Conservation (phyloP, 2,329 filamentous ascomycete species). For the Coleophoma cylindrospora region DNA sequence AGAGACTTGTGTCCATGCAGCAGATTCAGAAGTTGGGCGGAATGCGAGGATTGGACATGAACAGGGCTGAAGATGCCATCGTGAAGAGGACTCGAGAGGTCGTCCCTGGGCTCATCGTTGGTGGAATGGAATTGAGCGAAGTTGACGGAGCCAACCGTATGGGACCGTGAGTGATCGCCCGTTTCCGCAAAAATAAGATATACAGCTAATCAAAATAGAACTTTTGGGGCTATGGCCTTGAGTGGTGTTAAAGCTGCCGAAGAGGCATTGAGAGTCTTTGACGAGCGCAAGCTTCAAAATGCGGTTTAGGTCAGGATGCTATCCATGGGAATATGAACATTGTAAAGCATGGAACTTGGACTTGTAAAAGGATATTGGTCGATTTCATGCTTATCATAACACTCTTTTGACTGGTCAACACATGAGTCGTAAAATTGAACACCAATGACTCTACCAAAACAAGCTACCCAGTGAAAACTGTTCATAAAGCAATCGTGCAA, state of each 20-base stretch:
- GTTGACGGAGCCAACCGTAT: constrained; percentile 89
- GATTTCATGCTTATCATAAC: too few species aligned
- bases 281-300: constrained; percentile 73
- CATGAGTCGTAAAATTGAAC: too few species aligned
- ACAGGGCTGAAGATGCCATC: constrained; percentile 84
- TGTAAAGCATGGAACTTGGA: neutral
- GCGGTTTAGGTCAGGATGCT: constrained; percentile 35
- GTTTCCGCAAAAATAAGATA: neutral
- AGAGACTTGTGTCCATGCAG: constrained; percentile 86
- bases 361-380: too few species aligned
- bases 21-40: constrained; percentile 78
- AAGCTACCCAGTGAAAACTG: too few species aligned
- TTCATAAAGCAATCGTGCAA: too few species aligned
- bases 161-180: constrained; percentile 40
- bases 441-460: too few species aligned
- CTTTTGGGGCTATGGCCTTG: constrained; percentile 85
- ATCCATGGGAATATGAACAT: neutral
- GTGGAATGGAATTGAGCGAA: constrained; percentile 90
- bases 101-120: constrained; percentile 83
- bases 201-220: constrained; percentile 44
- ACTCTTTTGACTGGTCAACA: too few species aligned
- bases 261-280: constrained; percentile 74
- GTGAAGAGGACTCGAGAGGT: constrained; percentile 89
- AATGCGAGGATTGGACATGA: constrained; percentile 94
- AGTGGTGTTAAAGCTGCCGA: constrained; percentile 88